Conservation (phyloP, 768 basidiomycete genomes). For the Guyanaporus albipodus region DNA sequence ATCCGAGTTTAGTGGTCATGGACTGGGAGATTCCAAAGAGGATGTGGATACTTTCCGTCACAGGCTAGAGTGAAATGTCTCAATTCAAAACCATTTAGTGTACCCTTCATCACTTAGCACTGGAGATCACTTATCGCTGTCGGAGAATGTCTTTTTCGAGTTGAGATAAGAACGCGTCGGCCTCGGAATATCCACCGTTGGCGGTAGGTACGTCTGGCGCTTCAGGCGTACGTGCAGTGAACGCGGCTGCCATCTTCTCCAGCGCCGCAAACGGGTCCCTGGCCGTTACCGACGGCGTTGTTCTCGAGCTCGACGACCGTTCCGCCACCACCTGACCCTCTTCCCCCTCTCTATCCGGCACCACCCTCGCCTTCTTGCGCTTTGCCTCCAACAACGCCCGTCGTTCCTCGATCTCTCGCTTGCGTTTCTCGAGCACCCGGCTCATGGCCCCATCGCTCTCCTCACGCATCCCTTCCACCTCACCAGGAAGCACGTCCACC, state of each 20-base stretch:
- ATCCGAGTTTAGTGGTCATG: too few relatives aligned
- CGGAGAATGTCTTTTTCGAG: constrained; percentile 58
- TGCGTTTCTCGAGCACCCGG: constrained; percentile 61
- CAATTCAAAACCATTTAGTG: neutral
- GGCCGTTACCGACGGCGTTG: constrained; percentile 6
- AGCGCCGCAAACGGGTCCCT: constrained; percentile 50
- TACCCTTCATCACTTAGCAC: neutral
- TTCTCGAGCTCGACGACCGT: neutral
- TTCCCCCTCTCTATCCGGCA: constrained; percentile 2
- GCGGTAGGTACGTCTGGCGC: constrained; percentile 25
- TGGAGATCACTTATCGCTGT: constrained; percentile 2
- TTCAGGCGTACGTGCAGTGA: constrained; percentile 20
- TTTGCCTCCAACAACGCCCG: constrained; percentile 59
- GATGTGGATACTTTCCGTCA: too few relatives aligned
- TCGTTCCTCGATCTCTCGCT: constrained; percentile 69
- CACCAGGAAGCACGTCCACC: constrained; percentile 59
- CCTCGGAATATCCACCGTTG: constrained; percentile 23
- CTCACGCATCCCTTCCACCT: constrained; percentile 70
- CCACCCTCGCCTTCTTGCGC: constrained; percentile 48
- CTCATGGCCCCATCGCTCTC: constrained; percentile 37
- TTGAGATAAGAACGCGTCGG: constrained; percentile 64
- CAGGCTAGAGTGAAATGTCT: too few relatives aligned
- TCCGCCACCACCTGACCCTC: too few relatives aligned
- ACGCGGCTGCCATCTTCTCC: constrained; percentile 33
- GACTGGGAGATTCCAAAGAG: too few relatives aligned